Percentiles rank a stretch among this genome's conserved stretches.
Evolutionary conservation across 148 eudicot species (phyloP).

Genomic region (Vaccinium darrowii): DNA sequence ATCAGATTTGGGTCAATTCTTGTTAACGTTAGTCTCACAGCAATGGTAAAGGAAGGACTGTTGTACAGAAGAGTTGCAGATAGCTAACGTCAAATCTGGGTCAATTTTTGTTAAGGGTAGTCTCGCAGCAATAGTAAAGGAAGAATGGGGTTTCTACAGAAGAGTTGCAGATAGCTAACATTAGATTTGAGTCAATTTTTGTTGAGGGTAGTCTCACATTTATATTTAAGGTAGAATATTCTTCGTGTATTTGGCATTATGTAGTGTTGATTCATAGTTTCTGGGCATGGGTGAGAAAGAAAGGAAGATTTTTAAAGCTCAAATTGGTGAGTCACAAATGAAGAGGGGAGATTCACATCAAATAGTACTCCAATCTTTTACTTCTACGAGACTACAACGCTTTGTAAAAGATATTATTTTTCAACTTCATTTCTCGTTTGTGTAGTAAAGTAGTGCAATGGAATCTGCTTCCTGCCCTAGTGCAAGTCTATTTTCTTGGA

Average conservation of each 20-base stretch:
- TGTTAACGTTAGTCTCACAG: slow-evolving; percentile 15
- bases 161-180: slow-evolving; percentile 58
- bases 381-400: not conserved
- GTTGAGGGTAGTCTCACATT: slow-evolving; percentile 11
- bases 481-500: not conserved
- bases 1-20: slow-evolving; percentile 15
- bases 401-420: too few species aligned
- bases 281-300: not conserved
- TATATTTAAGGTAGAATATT: slow-evolving; percentile 23
- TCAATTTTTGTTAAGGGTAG: slow-evolving; percentile 16
- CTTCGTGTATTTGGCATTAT: slow-evolving; percentile 33
- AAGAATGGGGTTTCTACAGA: slow-evolving; percentile 42
- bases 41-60: too few species aligned
- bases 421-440: too few species aligned
- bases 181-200: slow-evolving; percentile 14
- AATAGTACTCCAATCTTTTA: not conserved
- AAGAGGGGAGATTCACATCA: not conserved
- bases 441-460: too few species aligned
- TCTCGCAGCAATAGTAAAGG: not conserved
- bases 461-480: too few species aligned
- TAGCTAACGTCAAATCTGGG: slow-evolving; percentile 28
- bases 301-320: slow-evolving; percentile 13
- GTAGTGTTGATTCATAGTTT: slow-evolving; percentile 6
- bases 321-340: not conserved
- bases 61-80: slow-evolving; percentile 78